Conservation (phyloP, 2,329 filamentous ascomycete species). For the Blastomyces gilchristii region DNA sequence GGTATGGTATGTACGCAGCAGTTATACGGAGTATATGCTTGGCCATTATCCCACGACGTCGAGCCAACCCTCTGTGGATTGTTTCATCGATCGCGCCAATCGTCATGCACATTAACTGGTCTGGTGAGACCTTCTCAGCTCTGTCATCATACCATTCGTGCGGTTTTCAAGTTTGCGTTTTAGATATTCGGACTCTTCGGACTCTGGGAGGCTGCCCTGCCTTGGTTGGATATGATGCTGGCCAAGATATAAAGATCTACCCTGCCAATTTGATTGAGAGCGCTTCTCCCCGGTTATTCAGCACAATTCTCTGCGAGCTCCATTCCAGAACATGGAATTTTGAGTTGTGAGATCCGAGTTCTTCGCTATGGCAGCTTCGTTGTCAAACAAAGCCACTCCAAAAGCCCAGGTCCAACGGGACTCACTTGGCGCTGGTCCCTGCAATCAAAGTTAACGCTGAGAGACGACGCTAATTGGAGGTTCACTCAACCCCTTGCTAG, state of each 20-base stretch:
- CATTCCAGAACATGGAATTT: background rate
- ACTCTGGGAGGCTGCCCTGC: background rate
- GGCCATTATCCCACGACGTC: too few species aligned
- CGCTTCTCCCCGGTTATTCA: background rate
- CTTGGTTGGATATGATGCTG: background rate
- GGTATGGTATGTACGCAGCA: background rate
- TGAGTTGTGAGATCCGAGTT: too few species aligned
- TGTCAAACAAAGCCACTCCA: too few species aligned
- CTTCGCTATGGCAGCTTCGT: too few species aligned
- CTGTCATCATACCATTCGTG: background rate
- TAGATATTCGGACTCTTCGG: background rate
- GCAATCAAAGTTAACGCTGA: slow-evolving; percentile 2
- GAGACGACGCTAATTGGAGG: background rate
- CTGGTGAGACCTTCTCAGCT: background rate
- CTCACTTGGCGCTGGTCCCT: background rate
- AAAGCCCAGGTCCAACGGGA: background rate
- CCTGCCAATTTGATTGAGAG: background rate
- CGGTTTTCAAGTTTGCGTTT: background rate
- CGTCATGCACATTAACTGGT: background rate
- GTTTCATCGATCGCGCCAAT: background rate
- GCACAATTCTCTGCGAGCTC: background rate
- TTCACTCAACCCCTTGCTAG: background rate
- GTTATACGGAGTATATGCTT: too few species aligned
- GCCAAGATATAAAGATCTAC: background rate
- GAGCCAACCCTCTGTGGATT: background rate